phyloP scores from a whole-genome alignment of 2,329 filamentous ascomycete genomes.

The Bipolaris victoriae region DNA sequence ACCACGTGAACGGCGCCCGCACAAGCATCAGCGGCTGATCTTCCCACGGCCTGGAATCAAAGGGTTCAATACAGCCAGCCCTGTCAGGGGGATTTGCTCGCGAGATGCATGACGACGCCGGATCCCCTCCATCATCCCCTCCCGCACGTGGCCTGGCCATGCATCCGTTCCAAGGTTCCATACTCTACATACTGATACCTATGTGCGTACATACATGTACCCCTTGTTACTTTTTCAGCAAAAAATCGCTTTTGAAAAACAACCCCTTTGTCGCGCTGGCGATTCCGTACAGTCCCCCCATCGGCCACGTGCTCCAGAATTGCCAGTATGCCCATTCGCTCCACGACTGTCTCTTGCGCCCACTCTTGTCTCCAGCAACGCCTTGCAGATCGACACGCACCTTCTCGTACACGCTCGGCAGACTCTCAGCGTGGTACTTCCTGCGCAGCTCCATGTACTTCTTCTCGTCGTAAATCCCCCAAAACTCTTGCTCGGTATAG shows the following conservation, averaged over 20 bases:
- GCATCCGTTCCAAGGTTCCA: neutral
- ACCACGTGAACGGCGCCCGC: slow-evolving; percentile 1
- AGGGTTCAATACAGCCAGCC: neutral
- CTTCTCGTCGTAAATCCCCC: slow-evolving; percentile 65
- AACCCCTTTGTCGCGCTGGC: slow-evolving; percentile 45
- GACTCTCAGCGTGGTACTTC: slow-evolving; percentile 67
- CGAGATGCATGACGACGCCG: neutral
- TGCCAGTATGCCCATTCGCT: slow-evolving; percentile 30
- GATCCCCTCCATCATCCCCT: slow-evolving; percentile 8
- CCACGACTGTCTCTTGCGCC: slow-evolving; percentile 31
- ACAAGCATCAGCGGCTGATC: neutral
- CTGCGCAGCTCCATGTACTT: slow-evolving; percentile 68
- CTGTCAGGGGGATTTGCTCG: slow-evolving; percentile 9
- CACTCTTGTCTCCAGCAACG: slow-evolving; percentile 26
- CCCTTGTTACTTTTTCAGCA: slow-evolving; percentile 36
- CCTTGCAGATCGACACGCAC: slow-evolving; percentile 54
- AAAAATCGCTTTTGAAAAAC: slow-evolving; percentile 41
- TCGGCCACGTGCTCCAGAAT: slow-evolving; percentile 47
- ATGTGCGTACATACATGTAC: neutral
- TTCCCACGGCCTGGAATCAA: slow-evolving; percentile 4
- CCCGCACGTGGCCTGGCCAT: slow-evolving; percentile 2
- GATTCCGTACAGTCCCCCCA: slow-evolving; percentile 51
- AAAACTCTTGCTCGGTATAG: slow-evolving; percentile 75
- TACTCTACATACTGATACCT: too few species aligned
- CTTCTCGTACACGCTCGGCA: slow-evolving; percentile 76